phyloP scores from a whole-genome alignment of 2,329 filamentous ascomycete genomes.

The Neofusicoccum sp. region DNA sequence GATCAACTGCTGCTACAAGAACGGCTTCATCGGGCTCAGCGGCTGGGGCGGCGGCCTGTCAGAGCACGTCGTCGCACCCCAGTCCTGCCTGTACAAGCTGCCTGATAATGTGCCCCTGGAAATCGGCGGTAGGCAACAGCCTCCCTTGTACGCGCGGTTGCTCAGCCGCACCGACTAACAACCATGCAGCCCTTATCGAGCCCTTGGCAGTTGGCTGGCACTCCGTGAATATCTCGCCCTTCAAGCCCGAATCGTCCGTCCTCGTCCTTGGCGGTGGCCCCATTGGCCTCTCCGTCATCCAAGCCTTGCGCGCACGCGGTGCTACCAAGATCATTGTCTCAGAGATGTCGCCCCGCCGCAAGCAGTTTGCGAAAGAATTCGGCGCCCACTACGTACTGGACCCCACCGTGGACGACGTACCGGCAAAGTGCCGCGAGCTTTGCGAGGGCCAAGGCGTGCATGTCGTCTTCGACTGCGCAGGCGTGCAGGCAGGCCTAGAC shows the following conservation, averaged over 20 bases:
- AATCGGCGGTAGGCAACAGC: slow-evolving; percentile 41
- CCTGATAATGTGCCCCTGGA: slow-evolving; percentile 57
- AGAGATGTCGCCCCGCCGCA: slow-evolving; percentile 52
- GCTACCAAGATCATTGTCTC: slow-evolving; percentile 56
- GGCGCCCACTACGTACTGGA: slow-evolving; percentile 57
- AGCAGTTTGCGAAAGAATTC: slow-evolving; percentile 54
- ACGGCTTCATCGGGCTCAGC: slow-evolving; percentile 57
- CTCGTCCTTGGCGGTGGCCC: slow-evolving; percentile 58
- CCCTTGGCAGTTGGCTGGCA: slow-evolving; percentile 60
- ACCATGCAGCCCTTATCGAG: slow-evolving; percentile 51
- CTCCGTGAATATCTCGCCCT: slow-evolving; percentile 54
- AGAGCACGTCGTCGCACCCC: slow-evolving; percentile 56
- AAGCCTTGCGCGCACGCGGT: slow-evolving; percentile 47
- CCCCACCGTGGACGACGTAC: slow-evolving; percentile 53
- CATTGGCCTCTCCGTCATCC: slow-evolving; percentile 55
- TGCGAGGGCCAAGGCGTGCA: slow-evolving; percentile 52
- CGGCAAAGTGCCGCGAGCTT: slow-evolving; percentile 46
- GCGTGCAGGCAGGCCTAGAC: slow-evolving; percentile 55
- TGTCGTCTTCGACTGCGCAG: slow-evolving; percentile 56
- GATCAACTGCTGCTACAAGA: slow-evolving; percentile 58
- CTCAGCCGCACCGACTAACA: background rate
- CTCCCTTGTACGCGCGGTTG: background rate
- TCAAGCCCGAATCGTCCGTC: slow-evolving; percentile 49
- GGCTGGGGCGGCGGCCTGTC: slow-evolving; percentile 57
- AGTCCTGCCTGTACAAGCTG: slow-evolving; percentile 49